These are phyloP conservation scores for Boletus subparvulus DNA, from an alignment of 768 basidiomycete genomes.

Conservation along the genomic window DNA sequence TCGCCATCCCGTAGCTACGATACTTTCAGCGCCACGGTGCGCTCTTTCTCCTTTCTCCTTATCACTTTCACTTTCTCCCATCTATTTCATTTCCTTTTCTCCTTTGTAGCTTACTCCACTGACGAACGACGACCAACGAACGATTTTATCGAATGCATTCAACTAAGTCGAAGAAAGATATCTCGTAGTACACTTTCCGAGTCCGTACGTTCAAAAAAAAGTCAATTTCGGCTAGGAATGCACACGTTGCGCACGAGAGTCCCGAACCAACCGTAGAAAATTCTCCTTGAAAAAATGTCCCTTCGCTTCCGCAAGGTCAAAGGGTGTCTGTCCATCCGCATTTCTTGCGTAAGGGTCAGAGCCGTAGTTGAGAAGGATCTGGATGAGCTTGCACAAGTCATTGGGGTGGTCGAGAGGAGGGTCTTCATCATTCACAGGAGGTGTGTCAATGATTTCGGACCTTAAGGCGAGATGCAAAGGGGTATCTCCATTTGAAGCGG, in stretches of 20 bases:
- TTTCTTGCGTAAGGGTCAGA: background rate
- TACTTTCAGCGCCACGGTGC: too few relatives aligned
- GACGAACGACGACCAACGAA: too few relatives aligned
- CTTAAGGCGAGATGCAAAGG: background rate
- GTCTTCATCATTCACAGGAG: too few relatives aligned
- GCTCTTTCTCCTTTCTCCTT: too few relatives aligned
- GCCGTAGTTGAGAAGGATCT: background rate
- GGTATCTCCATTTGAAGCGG: background rate
- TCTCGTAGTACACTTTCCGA: background rate
- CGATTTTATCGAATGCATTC: background rate
- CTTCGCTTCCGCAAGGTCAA: background rate
- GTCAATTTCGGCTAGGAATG: background rate
- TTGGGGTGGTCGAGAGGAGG: background rate
- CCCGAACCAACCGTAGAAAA: background rate
- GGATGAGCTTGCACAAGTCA: background rate
- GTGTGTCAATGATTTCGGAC: too few relatives aligned
- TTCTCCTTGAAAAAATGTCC: background rate
- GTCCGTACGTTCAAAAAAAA: background rate
- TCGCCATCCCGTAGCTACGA: too few relatives aligned
- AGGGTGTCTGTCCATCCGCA: background rate
- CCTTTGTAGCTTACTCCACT: too few relatives aligned
- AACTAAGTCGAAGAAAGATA: background rate
- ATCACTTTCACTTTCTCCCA: too few relatives aligned
- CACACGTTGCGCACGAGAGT: background rate
- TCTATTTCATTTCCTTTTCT: too few relatives aligned